Percentiles rank a stretch among this genome's conserved stretches.
phyloP scores from a whole-genome alignment of 306 rosid genomes.

The Dryas octopetala region DNA sequence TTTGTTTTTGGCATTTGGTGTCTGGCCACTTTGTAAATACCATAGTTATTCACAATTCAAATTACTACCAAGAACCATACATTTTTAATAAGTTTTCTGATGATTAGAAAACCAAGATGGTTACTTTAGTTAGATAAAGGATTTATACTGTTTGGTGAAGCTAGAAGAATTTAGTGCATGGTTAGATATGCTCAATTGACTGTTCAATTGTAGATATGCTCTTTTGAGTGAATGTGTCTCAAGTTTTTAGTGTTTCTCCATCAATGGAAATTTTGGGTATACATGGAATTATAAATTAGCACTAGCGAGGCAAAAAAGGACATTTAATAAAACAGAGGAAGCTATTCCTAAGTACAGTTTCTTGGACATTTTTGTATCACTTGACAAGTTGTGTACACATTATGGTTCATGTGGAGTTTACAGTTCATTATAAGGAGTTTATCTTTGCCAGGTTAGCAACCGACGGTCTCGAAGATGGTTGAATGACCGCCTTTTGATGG shows the following conservation, averaged over 20 bases:
- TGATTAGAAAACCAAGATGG: not conserved
- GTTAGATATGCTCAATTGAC: not conserved
- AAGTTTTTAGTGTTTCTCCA: not conserved
- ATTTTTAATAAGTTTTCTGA: not conserved
- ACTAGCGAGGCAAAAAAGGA: not conserved
- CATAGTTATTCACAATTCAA: not conserved
- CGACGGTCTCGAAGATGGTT: conserved; percentile 83
- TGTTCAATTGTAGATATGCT: not conserved
- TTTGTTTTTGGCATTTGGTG: not conserved
- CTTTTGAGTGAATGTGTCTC: not conserved
- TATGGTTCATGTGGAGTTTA: not conserved
- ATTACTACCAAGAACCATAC: not conserved
- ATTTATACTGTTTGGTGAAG: not conserved
- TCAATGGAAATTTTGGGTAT: not conserved
- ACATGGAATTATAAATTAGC: not conserved
- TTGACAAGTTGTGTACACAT: not conserved
- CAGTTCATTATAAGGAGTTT: not conserved
- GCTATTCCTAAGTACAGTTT: not conserved
- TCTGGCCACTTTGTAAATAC: not conserved
- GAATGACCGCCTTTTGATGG: conserved; percentile 88
- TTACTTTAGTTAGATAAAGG: not conserved
- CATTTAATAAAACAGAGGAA: not conserved
- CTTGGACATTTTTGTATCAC: not conserved
- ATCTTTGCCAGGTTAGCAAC: conserved; percentile 66
- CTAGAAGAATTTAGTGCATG: not conserved